Evolutionary conservation across 805 yeast species (phyloP).

Genomic region (Metschnikowia similis): DNA sequence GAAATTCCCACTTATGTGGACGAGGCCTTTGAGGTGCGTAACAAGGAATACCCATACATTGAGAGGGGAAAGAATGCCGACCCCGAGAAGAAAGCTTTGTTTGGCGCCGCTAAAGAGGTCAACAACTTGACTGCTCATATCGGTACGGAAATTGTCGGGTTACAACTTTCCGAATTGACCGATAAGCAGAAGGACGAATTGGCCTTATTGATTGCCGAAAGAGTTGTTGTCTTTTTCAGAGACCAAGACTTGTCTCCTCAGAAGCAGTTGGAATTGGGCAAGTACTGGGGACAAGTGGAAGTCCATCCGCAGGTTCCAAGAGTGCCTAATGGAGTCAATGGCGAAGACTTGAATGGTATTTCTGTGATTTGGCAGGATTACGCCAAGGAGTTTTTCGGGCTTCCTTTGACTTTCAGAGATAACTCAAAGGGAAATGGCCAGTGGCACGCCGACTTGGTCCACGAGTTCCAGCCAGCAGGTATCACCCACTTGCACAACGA

Average conservation of each 20-base stretch:
- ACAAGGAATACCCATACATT: slow-evolving; percentile 21
- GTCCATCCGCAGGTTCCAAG: slow-evolving; percentile 18
- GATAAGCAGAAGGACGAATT: slow-evolving; percentile 28
- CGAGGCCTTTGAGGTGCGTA: slow-evolving; percentile 22
- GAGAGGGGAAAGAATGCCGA: slow-evolving; percentile 28
- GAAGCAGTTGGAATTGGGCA: slow-evolving; percentile 28
- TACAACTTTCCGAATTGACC: slow-evolving; percentile 26
- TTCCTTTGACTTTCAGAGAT: slow-evolving; percentile 27
- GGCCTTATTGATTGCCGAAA: slow-evolving; percentile 28
- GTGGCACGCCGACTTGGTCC: slow-evolving; percentile 50
- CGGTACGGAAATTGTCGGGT: slow-evolving; percentile 30
- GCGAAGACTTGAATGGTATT: slow-evolving; percentile 21
- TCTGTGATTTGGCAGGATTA: slow-evolving; percentile 31
- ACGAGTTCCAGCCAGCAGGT: slow-evolving; percentile 55
- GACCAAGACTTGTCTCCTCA: slow-evolving; percentile 30
- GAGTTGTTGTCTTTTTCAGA: slow-evolving; percentile 28
- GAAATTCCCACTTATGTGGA: slow-evolving; percentile 24
- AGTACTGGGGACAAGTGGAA: slow-evolving; percentile 29
- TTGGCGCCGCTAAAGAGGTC: slow-evolving; percentile 30
- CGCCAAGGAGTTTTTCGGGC: slow-evolving; percentile 18
- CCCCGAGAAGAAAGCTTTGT: slow-evolving; percentile 28
- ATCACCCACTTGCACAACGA: slow-evolving; percentile 52
- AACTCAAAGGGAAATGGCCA: slow-evolving; percentile 19
- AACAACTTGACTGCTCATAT: slow-evolving; percentile 27
- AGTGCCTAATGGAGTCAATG: slow-evolving; percentile 16